Evolutionary conservation across 2,329 filamentous ascomycete species (phyloP), one percentile per base, ranked within the genome.

Genomic region (Diaporthe caulivora): DNA sequence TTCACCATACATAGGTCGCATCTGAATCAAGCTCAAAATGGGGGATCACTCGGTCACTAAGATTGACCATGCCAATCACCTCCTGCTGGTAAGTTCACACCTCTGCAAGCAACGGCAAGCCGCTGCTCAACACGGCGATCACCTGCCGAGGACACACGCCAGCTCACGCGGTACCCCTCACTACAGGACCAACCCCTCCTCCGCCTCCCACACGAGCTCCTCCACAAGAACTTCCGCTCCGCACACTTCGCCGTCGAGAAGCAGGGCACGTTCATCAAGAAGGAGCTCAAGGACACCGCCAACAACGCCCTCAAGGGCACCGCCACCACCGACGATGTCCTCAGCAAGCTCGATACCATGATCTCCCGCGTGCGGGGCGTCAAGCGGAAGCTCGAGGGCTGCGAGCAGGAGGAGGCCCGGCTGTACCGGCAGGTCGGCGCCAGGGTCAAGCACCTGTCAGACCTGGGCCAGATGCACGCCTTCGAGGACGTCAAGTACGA

Each of bases 401-500:
- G 95, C 73, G 92, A 95, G 70, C 92, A 93, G 53, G 95, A 98
- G 80, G 96, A 98, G 83, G 88, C 89, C 72, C 87, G 88, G 21
- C 87, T 98, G 18, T 94, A 97, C 80, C 87, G 87, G 9, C 93
- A 97, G 79, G 90, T 94, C 40, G 90, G 91, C 70, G 93, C 94
- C 76, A 91, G 97, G 42, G 91, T 97, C 73, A 86, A 89, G 34
- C 95, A 99, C 83, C 86, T 99, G 44, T 90, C 94, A 77, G 91
- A 95, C 77, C 87, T 99, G 6, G 94, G 97, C 82, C 84, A 89
- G 57, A 94, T 98, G 78, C 90, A 93, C 72, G 94, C 91, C 75
- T 87, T 98, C 75, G 93, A 95, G 69, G 97, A 99, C 81, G 95
- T 97, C 78, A 95, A 95, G 80, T 99, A 98, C 84, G 96, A 98